A percentile compares a stretch with the other conserved stretches of the same genome.
Evolutionary conservation across 148 eudicot genomes (phyloP).

Genomic region (Chenopodium berlandieri): DNA sequence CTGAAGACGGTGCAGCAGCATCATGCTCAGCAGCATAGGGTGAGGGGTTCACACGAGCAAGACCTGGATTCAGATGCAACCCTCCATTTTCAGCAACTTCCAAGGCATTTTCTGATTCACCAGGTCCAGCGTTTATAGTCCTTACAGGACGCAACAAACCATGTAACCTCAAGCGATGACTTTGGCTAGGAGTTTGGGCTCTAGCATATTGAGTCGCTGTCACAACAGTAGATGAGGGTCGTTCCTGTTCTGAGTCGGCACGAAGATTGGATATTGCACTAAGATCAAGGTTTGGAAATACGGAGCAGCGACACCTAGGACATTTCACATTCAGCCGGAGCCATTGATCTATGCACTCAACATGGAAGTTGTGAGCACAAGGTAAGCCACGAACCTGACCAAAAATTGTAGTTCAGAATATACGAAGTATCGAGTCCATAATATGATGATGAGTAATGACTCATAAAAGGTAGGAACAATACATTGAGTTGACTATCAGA

Average conservation of each 20-base stretch:
- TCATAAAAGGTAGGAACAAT: not conserved
- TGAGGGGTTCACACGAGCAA: constrained; percentile 16
- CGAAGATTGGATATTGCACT: constrained; percentile 79
- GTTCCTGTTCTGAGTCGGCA: constrained; percentile 64
- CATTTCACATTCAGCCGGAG: constrained; percentile 87
- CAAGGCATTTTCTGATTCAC: constrained; percentile 41
- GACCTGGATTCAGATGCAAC: constrained; percentile 14
- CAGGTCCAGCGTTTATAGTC: constrained; percentile 46
- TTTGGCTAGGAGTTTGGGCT: constrained; percentile 74
- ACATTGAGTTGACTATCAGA: too few species aligned
- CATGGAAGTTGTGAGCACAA: constrained; percentile 97
- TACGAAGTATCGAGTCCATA: not conserved
- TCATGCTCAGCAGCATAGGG: constrained; percentile 9
- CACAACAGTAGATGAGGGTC: constrained; percentile 45
- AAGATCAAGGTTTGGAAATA: constrained; percentile 89
- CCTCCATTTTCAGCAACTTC: constrained; percentile 59
- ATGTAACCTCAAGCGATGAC: constrained; percentile 73
- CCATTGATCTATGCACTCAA: constrained; percentile 97
- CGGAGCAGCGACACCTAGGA: constrained; percentile 93
- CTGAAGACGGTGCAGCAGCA: constrained; percentile 24
- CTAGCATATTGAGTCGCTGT: constrained; percentile 57
- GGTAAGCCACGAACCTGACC: constrained; percentile 94
- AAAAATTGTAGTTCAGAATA: not conserved
- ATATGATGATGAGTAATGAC: not conserved
- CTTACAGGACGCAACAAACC: constrained; percentile 67